These are phyloP conservation scores for Gloeopeniophorella convolvens DNA, from an alignment of 768 basidiomycete species.

Conservation along the genomic window DNA sequence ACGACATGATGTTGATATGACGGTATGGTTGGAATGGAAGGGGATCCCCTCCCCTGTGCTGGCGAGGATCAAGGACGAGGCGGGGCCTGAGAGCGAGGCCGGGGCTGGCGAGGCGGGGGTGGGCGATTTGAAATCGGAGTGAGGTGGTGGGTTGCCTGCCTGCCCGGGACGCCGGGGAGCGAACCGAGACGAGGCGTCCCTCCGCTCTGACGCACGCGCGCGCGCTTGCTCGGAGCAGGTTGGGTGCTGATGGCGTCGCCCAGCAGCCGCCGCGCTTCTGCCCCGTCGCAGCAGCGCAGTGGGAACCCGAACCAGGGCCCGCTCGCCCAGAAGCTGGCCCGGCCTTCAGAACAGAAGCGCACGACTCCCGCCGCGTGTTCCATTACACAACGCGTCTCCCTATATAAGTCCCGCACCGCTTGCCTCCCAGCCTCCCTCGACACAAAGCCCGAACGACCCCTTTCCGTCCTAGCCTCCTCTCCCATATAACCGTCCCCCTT, in stretches of 20 bases:
- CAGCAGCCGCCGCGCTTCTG: too few relatives aligned
- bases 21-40: too few relatives aligned
- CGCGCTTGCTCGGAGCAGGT: neutral
- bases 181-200: neutral
- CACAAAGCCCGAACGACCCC: neutral
- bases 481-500: neutral
- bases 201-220: neutral
- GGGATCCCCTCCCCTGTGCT: neutral
- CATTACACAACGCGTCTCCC: neutral
- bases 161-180: neutral
- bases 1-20: too few relatives aligned
- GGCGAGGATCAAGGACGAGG: neutral
- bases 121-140: neutral
- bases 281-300: too few relatives aligned
- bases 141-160: neutral
- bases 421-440: neutral
- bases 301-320: neutral
- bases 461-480: neutral
- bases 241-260: too few relatives aligned
- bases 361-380: slow-evolving; percentile 2
- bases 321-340: too few relatives aligned
- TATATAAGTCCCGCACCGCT: slow-evolving; percentile 10
- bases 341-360: neutral
- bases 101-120: neutral
- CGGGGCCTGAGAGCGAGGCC: neutral